Evolutionary conservation across 495 filamentous ascomycete genomes (phyloP).

Genomic region (Parmelia sp.): DNA sequence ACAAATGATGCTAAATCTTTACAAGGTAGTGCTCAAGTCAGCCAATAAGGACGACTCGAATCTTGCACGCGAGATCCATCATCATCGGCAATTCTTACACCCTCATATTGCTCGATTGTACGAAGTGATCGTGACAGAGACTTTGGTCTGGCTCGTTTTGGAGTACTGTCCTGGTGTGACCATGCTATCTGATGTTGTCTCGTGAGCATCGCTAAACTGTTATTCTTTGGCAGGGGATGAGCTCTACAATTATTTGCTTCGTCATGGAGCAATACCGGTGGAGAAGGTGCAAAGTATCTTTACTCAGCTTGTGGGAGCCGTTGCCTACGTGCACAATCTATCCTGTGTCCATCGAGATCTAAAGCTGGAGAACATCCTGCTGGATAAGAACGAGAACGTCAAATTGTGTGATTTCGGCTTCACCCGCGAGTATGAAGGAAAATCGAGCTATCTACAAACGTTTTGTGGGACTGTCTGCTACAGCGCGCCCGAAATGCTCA

Average conservation of each 20-base stretch:
- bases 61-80: conserved; percentile 93
- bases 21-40: conserved; percentile 92
- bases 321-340: conserved; percentile 90
- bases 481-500: conserved; percentile 96
- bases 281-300: conserved; percentile 95
- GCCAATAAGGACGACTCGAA: conserved; percentile 94
- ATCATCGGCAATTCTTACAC: conserved; percentile 95
- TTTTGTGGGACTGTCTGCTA: conserved; percentile 98
- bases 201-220: conserved; percentile 21
- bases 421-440: conserved; percentile 93
- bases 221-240: conserved; percentile 67
- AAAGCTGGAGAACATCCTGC: conserved; percentile 93
- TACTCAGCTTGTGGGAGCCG: conserved; percentile 89
- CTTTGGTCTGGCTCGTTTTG: conserved; percentile 87
- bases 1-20: conserved; percentile 16
- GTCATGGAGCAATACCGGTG: conserved; percentile 73
- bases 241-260: conserved; percentile 88
- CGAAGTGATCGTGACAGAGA: conserved; percentile 95
- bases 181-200: not conserved
- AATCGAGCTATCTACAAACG: conserved; percentile 89
- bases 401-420: conserved; percentile 99
- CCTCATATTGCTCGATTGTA: conserved; percentile 95
- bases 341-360: conserved; percentile 95
- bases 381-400: conserved; percentile 96
- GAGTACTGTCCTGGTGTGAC: conserved; percentile 90